phyloP scores from a whole-genome alignment of 768 basidiomycete genomes.

The Solioccasus polychromus region DNA sequence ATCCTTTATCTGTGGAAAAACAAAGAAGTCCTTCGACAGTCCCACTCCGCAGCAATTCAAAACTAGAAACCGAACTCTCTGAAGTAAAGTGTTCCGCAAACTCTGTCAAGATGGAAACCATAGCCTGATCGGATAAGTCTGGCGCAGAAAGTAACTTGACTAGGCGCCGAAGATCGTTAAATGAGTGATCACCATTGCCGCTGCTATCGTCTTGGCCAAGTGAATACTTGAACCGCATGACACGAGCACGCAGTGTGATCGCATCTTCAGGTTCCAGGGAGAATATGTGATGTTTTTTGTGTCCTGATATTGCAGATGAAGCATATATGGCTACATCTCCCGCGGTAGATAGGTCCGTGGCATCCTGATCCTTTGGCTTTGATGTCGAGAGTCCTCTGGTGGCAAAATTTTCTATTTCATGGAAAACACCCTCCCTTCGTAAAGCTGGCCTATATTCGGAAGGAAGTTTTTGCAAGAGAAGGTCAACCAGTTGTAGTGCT shows the following conservation, averaged over 20 bases:
- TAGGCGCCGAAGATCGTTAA: conserved; percentile 58
- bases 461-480: conserved; percentile 82
- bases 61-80: conserved; percentile 85
- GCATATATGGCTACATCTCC: conserved; percentile 39
- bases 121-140: conserved; percentile 59
- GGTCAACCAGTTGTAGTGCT: conserved; percentile 90
- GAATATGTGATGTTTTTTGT: conserved; percentile 67
- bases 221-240: conserved; percentile 82
- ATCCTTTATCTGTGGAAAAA: conserved; percentile 70
- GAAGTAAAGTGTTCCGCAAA: conserved; percentile 81
- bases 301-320: conserved; percentile 52
- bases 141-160: conserved; percentile 60
- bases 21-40: conserved; percentile 83
- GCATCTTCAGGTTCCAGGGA: conserved; percentile 85
- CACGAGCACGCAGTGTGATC: conserved; percentile 86
- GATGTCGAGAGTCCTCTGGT: conserved; percentile 55
- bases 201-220: conserved; percentile 52
- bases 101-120: conserved; percentile 60
- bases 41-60: conserved; percentile 92
- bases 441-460: conserved; percentile 84
- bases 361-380: conserved; percentile 47
- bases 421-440: conserved; percentile 92
- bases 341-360: conserved; percentile 32
- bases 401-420: conserved; percentile 84
- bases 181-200: conserved; percentile 57